Percentiles rank a stretch among this genome's conserved stretches.
Conservation (phyloP, 202 grass and related monocot species). For the Panicum hallii region DNA sequence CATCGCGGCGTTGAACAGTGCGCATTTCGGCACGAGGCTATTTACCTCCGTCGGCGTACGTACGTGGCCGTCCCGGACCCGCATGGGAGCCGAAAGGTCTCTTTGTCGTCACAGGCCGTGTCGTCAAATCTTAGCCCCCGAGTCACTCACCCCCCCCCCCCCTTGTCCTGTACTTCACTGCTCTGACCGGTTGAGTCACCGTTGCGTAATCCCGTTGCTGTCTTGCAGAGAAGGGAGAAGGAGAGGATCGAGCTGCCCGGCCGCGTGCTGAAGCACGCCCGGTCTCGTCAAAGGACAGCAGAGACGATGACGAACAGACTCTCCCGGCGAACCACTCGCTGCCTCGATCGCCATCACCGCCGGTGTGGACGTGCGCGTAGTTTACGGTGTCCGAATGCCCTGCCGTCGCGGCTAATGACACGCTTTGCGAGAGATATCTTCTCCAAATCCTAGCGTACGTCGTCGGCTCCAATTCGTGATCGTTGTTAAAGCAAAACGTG, state of each 20-base stretch:
- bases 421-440: conserved; percentile 11
- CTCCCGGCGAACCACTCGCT: not conserved
- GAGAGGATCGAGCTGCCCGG: not conserved
- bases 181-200: not conserved
- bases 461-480: not conserved
- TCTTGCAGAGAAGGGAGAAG: not conserved
- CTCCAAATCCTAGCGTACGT: not conserved
- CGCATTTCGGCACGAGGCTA: conserved; percentile 32
- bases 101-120: conserved; percentile 29
- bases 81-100: conserved; percentile 3
- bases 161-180: conserved; percentile 23
- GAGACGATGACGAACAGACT: not conserved
- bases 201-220: conserved; percentile 11
- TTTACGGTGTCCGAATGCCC: not conserved
- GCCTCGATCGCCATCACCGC: not conserved
- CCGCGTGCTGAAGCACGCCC: not conserved
- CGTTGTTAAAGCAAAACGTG: conserved; percentile 51
- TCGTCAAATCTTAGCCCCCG: conserved; percentile 32
- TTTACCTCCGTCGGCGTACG: not conserved
- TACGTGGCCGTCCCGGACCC: conserved; percentile 8
- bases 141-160: not conserved
- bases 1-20: conserved; percentile 19
- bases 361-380: not conserved
- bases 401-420: conserved; percentile 1
- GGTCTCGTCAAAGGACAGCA: conserved; percentile 30